Percentiles rank a stretch among this genome's conserved stretches.
Conservation (phyloP, 1,139 yeast species). For the Yamadazyma epiphylla region DNA sequence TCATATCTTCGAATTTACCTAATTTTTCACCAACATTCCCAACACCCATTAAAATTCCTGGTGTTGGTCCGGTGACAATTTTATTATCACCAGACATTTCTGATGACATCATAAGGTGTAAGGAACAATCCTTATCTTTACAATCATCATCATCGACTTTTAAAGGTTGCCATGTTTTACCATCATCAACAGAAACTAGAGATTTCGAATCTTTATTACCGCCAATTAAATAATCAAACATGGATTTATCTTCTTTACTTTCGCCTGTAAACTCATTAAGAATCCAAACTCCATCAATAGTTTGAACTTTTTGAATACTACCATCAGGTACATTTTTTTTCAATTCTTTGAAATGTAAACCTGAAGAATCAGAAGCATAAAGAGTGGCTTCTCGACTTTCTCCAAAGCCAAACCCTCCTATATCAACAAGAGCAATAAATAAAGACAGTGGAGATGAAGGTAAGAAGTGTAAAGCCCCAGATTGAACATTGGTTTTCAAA, state of each 20-base stretch:
- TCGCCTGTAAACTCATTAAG: slow-evolving; percentile 25
- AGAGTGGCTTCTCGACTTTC: slow-evolving; percentile 33
- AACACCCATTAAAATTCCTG: slow-evolving; percentile 64
- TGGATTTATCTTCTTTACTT: slow-evolving; percentile 10
- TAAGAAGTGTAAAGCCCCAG: slow-evolving; percentile 48
- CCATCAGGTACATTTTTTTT: slow-evolving; percentile 42
- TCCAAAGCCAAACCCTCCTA: slow-evolving; percentile 12
- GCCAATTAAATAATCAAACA: slow-evolving; percentile 27
- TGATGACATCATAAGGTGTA: slow-evolving; percentile 50
- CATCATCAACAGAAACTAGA: slow-evolving; percentile 59
- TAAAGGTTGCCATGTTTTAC: slow-evolving; percentile 57
- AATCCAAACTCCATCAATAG: slow-evolving; percentile 71
- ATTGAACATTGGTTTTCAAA: slow-evolving; percentile 41
- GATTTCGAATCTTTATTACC: slow-evolving; percentile 19
- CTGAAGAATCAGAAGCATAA: slow-evolving; percentile 61
- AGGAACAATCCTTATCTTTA: slow-evolving; percentile 46
- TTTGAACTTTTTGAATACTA: slow-evolving; percentile 49
- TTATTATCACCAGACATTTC: slow-evolving; percentile 55
- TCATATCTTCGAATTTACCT: slow-evolving; percentile 20
- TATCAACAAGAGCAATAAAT: slow-evolving; percentile 43
- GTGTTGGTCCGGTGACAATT: slow-evolving; percentile 61
- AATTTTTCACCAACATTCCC: slow-evolving; percentile 49
- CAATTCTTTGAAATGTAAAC: slow-evolving; percentile 49
- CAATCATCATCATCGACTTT: slow-evolving; percentile 45
- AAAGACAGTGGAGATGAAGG: slow-evolving; percentile 57